Percentiles rank a stretch among this genome's conserved stretches.
These are phyloP conservation scores for Paspalum vaginatum DNA, from an alignment of 176 grass and related monocot genomes.

Conservation along the genomic window DNA sequence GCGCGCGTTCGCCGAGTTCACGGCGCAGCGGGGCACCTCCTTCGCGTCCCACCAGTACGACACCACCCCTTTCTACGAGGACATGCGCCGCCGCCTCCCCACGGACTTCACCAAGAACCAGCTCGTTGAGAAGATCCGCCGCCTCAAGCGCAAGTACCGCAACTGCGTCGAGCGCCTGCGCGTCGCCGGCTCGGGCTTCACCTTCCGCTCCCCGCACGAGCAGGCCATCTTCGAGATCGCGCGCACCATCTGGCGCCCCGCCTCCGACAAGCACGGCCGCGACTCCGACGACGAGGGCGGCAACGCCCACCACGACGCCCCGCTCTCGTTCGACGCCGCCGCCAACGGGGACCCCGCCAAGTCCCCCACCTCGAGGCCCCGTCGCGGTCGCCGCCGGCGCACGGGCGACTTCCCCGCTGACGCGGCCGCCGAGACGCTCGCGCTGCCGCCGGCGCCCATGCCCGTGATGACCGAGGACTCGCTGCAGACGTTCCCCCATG, in stretches of 20 bases:
- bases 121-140: constrained; percentile 91
- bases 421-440: constrained; percentile 5
- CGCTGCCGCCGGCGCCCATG: constrained; percentile 32
- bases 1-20: constrained; percentile 87
- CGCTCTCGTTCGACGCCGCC: background rate
- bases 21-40: constrained; percentile 69
- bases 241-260: constrained; percentile 74
- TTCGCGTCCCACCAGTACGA: constrained; percentile 98
- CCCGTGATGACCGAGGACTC: constrained; percentile 48
- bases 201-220: constrained; percentile 83
- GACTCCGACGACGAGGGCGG: constrained; percentile 44
- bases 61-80: constrained; percentile 97
- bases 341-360: constrained; percentile 43
- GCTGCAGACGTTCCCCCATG: constrained; percentile 41
- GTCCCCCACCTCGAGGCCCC: constrained; percentile 46
- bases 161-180: constrained; percentile 85
- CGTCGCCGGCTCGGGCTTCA: constrained; percentile 47
- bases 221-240: constrained; percentile 88
- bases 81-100: constrained; percentile 77
- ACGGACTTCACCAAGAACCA: constrained; percentile 96
- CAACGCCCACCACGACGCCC: constrained; percentile 10
- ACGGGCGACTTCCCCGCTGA: constrained; percentile 32
- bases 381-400: constrained; percentile 46
- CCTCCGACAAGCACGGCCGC: constrained; percentile 57
- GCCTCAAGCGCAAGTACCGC: constrained; percentile 96